Base-by-base conservation (phyloP, 805 yeast species). In the Candida ovalis region DNA sequence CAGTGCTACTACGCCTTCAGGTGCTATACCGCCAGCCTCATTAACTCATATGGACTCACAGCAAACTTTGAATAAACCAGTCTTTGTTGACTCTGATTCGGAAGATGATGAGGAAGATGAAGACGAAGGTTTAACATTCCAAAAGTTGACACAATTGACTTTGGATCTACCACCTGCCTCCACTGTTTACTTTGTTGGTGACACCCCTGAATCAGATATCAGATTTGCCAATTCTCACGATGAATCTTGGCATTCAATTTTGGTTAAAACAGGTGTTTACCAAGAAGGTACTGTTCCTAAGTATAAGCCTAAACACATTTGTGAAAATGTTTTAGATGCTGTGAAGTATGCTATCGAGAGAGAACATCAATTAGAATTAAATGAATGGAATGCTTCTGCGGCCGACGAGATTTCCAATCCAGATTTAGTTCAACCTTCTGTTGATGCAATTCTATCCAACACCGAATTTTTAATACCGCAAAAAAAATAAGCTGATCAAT, bases 211-310 rank as follows among this genome's bases (percentile, higher is more conserved):
- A 69, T 84, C 91, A 6, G 96, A 87, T 66, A 87, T 87, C 54
- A 74, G 94, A 66, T 88, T 88, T 70, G 95, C 95, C 46, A 87
- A 87, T 70, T 82, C 90, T 18, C 92, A 86, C 67, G 94, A 87
- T 63, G 80, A 80, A 51, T 81, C 89, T 27, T 87, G 96, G 96
- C 82, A 77, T 68, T 86, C 95, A 24, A 87, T 88, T 50, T 73
- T 87, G 60, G 96, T 87, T 36, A 84, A 87, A 68, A 87, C 96
- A 35, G 96, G 96, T 64, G 96, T 87, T 48, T 87, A 86, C 68
- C 82, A 86, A 68, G 88, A 78, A 41, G 91, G 92, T 19, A 82
- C 92, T 8, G 77, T 67, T 19, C 96, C 96, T 19, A 84, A 82
- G 60, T 86, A 88, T 66, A 75, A 78, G 63, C 96, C 96, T 49